Evolutionary conservation across 306 rosid species (phyloP).

Genomic region (Medicago ruthenica): DNA sequence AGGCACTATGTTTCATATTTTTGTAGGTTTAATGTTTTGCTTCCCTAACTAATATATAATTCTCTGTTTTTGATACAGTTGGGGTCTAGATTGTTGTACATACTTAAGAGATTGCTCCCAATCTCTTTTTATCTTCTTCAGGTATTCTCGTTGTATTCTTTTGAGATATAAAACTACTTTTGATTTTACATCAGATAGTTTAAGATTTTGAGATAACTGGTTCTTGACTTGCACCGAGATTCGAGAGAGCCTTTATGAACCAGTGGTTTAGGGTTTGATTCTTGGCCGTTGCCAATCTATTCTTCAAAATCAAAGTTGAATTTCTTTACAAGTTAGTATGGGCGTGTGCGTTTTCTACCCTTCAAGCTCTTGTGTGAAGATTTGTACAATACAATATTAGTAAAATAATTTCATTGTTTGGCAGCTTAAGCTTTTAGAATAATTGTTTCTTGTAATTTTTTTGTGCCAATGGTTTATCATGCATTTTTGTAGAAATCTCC

Average conservation of each 20-base stretch:
- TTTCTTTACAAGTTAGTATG: slow-evolving; percentile 3
- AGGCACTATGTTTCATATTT: not conserved
- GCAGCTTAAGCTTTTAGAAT: not conserved
- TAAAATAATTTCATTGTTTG: slow-evolving; percentile 13
- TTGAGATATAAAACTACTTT: not conserved
- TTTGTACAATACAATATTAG: not conserved
- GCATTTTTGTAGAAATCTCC: slow-evolving; percentile 27
- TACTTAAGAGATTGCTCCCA: slow-evolving; percentile 94
- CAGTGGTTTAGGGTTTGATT: not conserved
- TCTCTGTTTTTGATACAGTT: slow-evolving; percentile 63
- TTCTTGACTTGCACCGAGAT: slow-evolving; percentile 20
- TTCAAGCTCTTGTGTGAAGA: slow-evolving; percentile 14
- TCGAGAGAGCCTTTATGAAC: not conserved
- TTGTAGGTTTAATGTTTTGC: slow-evolving; percentile 11
- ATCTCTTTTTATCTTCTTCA: slow-evolving; percentile 92
- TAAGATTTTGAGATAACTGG: slow-evolving; percentile 27
- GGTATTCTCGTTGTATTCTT: slow-evolving; percentile 54
- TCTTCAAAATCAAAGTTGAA: slow-evolving; percentile 26
- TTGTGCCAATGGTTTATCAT: not conserved
- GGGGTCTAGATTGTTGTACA: slow-evolving; percentile 88
- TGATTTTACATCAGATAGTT: slow-evolving; percentile 17
- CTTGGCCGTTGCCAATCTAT: slow-evolving; percentile 1
- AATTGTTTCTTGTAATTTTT: too few relatives aligned
- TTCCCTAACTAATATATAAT: slow-evolving; percentile 36
- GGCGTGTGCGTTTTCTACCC: not conserved